A percentile compares a stretch with the other conserved stretches of the same genome.
These are phyloP conservation scores for Aureobasidium sp. DNA, from an alignment of 2,329 filamentous ascomycete species.

Conservation along the genomic window DNA sequence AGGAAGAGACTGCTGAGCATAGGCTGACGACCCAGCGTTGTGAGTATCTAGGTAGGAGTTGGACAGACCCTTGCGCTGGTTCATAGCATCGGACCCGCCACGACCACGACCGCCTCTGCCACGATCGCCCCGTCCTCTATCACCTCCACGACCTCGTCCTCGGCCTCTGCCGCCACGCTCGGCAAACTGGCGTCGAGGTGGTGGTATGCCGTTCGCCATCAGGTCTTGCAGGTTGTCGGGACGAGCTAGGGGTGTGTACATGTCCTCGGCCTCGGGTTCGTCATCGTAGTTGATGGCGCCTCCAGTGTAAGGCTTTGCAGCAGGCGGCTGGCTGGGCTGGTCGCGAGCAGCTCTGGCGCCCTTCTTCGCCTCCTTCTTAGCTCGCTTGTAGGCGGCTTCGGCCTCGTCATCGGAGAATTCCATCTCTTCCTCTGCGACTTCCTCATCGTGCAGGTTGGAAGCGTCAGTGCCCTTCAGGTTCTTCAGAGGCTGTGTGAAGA, in stretches of 20 bases:
- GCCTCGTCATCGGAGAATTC: conserved; percentile 97
- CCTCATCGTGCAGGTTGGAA: conserved; percentile 91
- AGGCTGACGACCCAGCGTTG: conserved; percentile 17
- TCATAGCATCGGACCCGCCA: conserved; percentile 21
- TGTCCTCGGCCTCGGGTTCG: conserved; percentile 37
- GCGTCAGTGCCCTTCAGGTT: conserved; percentile 83
- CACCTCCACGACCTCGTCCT: conserved; percentile 20
- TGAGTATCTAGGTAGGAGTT: conserved; percentile 25
- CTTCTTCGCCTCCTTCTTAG: conserved; percentile 30
- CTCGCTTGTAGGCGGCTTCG: conserved; percentile 52
- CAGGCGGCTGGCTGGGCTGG: conserved; percentile 1
- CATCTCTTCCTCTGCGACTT: conserved; percentile 74
- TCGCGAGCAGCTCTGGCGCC: conserved; percentile 20
- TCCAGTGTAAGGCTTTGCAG: conserved; percentile 17
- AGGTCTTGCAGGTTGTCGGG: conserved; percentile 42
- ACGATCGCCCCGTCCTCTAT: conserved; percentile 25
- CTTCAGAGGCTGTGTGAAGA: conserved; percentile 78
- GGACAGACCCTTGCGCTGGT: conserved; percentile 14
- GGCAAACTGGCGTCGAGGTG: conserved; percentile 33
- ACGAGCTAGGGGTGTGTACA: conserved; percentile 42
- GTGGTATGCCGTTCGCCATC: conserved; percentile 34
- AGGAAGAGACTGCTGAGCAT: conserved; percentile 18
- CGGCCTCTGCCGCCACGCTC: conserved; percentile 28
- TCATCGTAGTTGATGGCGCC: conserved; percentile 37
- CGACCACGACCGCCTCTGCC: conserved; percentile 27